Evolutionary conservation across 257 asterid species (phyloP).

Genomic region (Solanum lignicaule): DNA sequence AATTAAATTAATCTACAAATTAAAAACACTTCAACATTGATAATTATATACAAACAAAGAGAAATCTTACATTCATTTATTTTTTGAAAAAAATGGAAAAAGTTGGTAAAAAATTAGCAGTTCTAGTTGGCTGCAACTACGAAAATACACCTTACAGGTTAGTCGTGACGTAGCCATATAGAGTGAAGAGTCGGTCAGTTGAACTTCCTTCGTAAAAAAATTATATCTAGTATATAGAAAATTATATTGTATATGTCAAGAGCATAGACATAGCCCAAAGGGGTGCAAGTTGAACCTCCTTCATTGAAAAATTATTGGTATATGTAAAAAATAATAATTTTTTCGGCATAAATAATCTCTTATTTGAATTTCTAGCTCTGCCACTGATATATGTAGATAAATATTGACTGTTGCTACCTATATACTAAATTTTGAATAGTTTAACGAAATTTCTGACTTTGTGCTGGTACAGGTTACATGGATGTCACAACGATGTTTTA

Average conservation of each 20-base stretch:
- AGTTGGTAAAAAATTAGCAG: conserved; percentile 51
- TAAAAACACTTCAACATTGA: not conserved
- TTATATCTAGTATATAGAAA: not conserved
- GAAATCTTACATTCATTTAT: not conserved
- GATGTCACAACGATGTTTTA: conserved; percentile 68
- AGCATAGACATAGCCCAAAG: not conserved
- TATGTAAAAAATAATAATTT: no score
- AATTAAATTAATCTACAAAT: not conserved
- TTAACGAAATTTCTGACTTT: not conserved
- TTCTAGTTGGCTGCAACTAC: conserved; percentile 87
- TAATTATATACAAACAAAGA: not conserved
- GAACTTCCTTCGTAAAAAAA: not conserved
- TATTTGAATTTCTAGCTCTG: not conserved
- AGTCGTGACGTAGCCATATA: not conserved
- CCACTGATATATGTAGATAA: not conserved
- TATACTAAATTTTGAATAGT: not conserved
- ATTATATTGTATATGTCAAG: not conserved
- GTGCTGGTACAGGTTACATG: conserved; percentile 31
- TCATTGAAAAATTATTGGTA: not conserved
- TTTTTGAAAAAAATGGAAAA: conserved; percentile 20
- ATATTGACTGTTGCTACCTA: not conserved
- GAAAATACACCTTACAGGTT: conserved; percentile 45
- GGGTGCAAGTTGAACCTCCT: not conserved
- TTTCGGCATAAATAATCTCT: not conserved
- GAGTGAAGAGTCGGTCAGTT: not conserved